phyloP scores from a whole-genome alignment of 208 protist genomes.

The Wallacemonas sp. region DNA sequence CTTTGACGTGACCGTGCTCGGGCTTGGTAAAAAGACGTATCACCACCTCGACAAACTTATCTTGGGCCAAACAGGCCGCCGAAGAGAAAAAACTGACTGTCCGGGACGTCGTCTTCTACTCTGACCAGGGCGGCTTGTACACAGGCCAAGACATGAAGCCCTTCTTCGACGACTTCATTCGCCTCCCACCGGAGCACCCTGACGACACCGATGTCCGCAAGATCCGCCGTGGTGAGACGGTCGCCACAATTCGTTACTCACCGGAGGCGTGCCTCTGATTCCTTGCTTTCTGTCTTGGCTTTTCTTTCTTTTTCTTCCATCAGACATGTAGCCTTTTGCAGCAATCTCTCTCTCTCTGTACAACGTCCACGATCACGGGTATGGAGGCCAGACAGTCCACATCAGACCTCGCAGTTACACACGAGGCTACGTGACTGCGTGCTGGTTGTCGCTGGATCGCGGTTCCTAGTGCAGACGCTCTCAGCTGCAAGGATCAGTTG shows the following conservation, averaged over 20 bases:
- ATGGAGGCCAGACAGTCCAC: too few relatives aligned
- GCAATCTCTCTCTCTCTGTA: too few relatives aligned
- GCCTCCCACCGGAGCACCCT: background rate
- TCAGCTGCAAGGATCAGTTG: too few relatives aligned
- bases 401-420: too few relatives aligned
- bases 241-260: background rate
- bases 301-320: too few relatives aligned
- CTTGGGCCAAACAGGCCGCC: background rate
- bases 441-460: too few relatives aligned
- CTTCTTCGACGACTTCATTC: background rate
- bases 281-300: too few relatives aligned
- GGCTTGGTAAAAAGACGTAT: background rate
- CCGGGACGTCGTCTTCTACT: background rate
- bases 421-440: too few relatives aligned
- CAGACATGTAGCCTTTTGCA: too few relatives aligned
- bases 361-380: too few relatives aligned
- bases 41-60: background rate
- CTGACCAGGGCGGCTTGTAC: background rate
- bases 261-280: background rate
- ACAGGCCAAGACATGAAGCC: conserved; percentile 5
- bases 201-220: background rate
- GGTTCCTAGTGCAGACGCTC: too few relatives aligned
- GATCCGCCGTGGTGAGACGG: background rate
- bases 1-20: too few relatives aligned
- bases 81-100: background rate